Evolutionary conservation across 805 yeast genomes (phyloP), one percentile per base, ranked within the genome.

Genomic region (Myxozyma mucilagina): DNA sequence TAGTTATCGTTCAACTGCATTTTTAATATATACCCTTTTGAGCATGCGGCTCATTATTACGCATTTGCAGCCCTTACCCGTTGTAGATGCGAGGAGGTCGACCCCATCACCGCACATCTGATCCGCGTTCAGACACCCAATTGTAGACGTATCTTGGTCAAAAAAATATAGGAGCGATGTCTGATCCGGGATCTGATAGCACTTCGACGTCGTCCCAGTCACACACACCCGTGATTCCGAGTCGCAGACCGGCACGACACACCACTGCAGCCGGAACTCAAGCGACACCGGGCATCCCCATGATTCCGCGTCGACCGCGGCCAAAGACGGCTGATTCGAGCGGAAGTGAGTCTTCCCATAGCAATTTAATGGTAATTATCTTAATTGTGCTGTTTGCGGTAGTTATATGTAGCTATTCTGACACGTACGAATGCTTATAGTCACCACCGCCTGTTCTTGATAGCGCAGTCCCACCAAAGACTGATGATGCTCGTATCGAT

Each of bases 251-350:
- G 7, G 54, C 38, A 3, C 20, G 24, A 24, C 13, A 20, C 31
- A n/a, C 24, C 9, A 13, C n/a, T 18, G 53, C 18, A 49, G 32
- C 54, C 4, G 18, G 43, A 16, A 14, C 54, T 35, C 24, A 20
- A 29, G 38, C 54, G n/a, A 3, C 47, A 24, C 14, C 47, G 36
- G 34, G 18, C 6, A 16, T 43, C 39, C 56, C 56, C 13, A 42
- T 48, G 39, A 52, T 52, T 53, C 57, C 50, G 39, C 57, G 51
- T 9, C 57, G 57, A 16, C 57, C 51, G 52, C 31, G 56, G 10
- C 56, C 56, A 16, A 52, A 52, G 32, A 52, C 56, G 41, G 16
- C 34, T 8, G 48, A 32, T 29, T 52, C 56, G 9, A 43, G 41
- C 45, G 32, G 48, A 13, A 51, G 55, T 16, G 56, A 52, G 13